Evolutionary conservation across 805 yeast species (phyloP).

Genomic region (Blastobotrys robertii): DNA sequence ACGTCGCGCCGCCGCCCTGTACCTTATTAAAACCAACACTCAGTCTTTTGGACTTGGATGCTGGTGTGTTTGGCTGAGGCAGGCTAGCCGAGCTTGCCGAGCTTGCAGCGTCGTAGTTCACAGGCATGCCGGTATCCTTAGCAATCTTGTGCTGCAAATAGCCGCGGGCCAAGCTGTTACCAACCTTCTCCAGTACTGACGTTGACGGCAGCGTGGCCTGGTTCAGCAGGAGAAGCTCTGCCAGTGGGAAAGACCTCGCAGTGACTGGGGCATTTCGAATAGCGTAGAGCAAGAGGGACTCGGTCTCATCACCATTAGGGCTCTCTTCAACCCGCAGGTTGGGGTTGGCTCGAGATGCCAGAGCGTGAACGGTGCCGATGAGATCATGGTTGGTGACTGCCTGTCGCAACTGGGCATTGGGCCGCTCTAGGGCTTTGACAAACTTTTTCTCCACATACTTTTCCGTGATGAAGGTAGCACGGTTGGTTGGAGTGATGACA

Average conservation of each 20-base stretch:
- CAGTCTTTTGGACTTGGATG: background rate
- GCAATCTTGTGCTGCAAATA: slow-evolving; percentile 1
- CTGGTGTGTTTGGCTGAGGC: background rate
- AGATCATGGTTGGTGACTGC: slow-evolving; percentile 27
- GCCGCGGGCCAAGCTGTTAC: background rate
- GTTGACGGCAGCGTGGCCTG: slow-evolving; percentile 25
- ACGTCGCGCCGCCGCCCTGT: no score
- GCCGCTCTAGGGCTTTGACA: slow-evolving; percentile 27
- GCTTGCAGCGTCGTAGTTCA: background rate
- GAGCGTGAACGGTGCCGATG: slow-evolving; percentile 23
- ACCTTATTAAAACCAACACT: slow-evolving; percentile 1
- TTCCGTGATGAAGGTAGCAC: slow-evolving; percentile 50
- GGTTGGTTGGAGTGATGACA: slow-evolving; percentile 33
- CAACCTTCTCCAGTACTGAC: slow-evolving; percentile 3
- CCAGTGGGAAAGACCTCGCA: slow-evolving; percentile 25
- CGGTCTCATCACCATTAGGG: slow-evolving; percentile 18
- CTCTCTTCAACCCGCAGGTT: slow-evolving; percentile 13
- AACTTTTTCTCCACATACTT: slow-evolving; percentile 55
- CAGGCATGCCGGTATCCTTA: background rate
- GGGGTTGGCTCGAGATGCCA: slow-evolving; percentile 33
- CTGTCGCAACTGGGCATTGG: slow-evolving; percentile 26
- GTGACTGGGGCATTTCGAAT: slow-evolving; percentile 22
- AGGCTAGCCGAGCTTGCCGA: background rate
- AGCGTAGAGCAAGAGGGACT: slow-evolving; percentile 27
- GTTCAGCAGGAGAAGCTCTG: slow-evolving; percentile 30